A percentile compares a stretch with the other conserved stretches of the same genome.
Evolutionary conservation across 164 flowering plant genomes (phyloP).

Genomic region (Chimonanthus salicifolius): DNA sequence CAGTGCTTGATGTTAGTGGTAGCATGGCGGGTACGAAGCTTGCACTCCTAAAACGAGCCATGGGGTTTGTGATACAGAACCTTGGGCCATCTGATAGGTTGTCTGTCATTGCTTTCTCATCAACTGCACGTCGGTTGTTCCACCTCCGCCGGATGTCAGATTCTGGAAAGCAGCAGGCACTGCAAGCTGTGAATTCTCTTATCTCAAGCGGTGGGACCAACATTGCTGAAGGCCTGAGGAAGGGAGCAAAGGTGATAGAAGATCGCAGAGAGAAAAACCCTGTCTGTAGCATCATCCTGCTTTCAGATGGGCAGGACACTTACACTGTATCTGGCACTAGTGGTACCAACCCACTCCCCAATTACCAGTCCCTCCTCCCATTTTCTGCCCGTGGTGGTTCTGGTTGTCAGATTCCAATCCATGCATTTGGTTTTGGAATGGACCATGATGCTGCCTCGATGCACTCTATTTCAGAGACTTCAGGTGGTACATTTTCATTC

Average conservation of each 20-base stretch:
- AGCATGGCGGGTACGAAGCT: conserved; percentile 98
- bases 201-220: conserved; percentile 85
- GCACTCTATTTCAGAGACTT: conserved; percentile 82
- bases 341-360: conserved; percentile 21
- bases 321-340: conserved; percentile 37
- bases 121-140: conserved; percentile 78
- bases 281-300: conserved; percentile 68
- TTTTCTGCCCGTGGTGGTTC: conserved; percentile 28
- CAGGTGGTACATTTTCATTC: conserved; percentile 98
- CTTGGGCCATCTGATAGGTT: conserved; percentile 87
- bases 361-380: conserved; percentile 60
- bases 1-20: conserved; percentile 96
- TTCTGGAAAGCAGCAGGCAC: conserved; percentile 61
- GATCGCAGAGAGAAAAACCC: conserved; percentile 77
- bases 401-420: conserved; percentile 66
- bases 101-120: conserved; percentile 92
- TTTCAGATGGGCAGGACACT: conserved; percentile 96
- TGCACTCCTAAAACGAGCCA: conserved; percentile 82
- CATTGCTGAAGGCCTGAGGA: conserved; percentile 78
- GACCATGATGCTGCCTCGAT: conserved; percentile 88
- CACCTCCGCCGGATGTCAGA: conserved; percentile 82
- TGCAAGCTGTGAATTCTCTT: conserved; percentile 77
- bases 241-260: conserved; percentile 69
- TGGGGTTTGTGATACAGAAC: conserved; percentile 90
- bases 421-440: conserved; percentile 86